Evolutionary conservation across 176 grass and related monocot genomes (phyloP).

Genomic region (Elaeis guineensis): DNA sequence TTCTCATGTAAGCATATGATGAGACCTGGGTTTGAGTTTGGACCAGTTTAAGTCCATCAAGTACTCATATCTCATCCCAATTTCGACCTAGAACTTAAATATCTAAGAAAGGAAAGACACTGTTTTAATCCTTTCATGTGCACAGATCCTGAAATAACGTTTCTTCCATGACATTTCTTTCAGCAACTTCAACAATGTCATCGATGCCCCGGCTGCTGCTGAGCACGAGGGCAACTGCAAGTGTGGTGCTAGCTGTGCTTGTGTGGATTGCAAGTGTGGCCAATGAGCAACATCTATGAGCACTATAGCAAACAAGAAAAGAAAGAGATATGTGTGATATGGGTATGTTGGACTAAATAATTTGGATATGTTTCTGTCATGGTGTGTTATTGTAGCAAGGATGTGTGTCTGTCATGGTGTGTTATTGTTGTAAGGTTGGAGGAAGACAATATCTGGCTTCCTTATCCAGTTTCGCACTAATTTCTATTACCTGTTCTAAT

Average conservation of each 20-base stretch:
- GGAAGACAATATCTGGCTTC: too few relatives aligned
- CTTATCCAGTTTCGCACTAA: too few relatives aligned
- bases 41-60: too few relatives aligned
- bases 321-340: neutral
- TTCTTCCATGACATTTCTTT: neutral
- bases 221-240: constrained; percentile 9
- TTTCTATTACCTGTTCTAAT: neutral
- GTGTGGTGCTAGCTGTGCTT: constrained; percentile 9
- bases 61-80: too few relatives aligned
- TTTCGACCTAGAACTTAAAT: too few relatives aligned
- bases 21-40: too few relatives aligned
- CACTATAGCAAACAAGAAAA: neutral
- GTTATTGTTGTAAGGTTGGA: neutral
- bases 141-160: too few relatives aligned
- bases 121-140: too few relatives aligned
- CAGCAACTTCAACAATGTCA: neutral
- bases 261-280: constrained; percentile 6
- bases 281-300: neutral
- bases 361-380: neutral
- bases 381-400: neutral
- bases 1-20: too few relatives aligned
- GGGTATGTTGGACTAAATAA: neutral
- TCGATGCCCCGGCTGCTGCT: neutral
- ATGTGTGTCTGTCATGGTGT: neutral
- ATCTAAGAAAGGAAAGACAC: too few relatives aligned